Conservation (phyloP, 768 basidiomycete genomes). For the Suillus fuscotomentosus region DNA sequence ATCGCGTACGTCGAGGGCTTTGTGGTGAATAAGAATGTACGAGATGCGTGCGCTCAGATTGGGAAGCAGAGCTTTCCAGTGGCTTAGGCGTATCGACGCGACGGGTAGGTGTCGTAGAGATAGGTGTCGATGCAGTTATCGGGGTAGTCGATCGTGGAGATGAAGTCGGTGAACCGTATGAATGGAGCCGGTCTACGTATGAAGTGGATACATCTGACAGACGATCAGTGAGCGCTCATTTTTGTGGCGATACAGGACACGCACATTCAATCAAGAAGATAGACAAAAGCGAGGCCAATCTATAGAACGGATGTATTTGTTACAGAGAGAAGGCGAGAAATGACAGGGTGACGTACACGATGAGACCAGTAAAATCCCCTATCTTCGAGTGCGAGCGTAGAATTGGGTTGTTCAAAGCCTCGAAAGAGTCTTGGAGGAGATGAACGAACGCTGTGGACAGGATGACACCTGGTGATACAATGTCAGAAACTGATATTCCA, state of each 20-base stretch:
- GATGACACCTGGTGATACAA: slow-evolving; percentile 59
- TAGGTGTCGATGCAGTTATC: slow-evolving; percentile 17
- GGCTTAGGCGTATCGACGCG: slow-evolving; percentile 2
- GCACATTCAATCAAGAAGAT: slow-evolving; percentile 83
- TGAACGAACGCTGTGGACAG: slow-evolving; percentile 83
- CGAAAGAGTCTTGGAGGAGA: slow-evolving; percentile 74
- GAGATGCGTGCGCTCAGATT: slow-evolving; percentile 19
- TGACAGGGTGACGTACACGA: slow-evolving; percentile 55
- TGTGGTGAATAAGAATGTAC: slow-evolving; percentile 8
- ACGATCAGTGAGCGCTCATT: neutral
- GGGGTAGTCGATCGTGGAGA: slow-evolving; percentile 35
- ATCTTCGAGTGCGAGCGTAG: slow-evolving; percentile 50
- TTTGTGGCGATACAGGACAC: slow-evolving; percentile 22
- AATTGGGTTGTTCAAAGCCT: slow-evolving; percentile 46
- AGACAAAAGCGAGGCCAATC: slow-evolving; percentile 58
- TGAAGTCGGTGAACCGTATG: slow-evolving; percentile 52
- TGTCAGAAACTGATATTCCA: neutral
- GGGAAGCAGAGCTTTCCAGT: neutral
- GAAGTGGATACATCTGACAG: slow-evolving; percentile 66
- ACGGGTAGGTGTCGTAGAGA: neutral
- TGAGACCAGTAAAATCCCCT: slow-evolving; percentile 62
- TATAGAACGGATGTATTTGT: slow-evolving; percentile 23
- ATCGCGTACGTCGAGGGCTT: neutral
- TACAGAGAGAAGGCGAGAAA: slow-evolving; percentile 3
- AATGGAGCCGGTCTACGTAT: slow-evolving; percentile 70